Evolutionary conservation across 768 basidiomycete genomes (phyloP), one percentile per base, ranked within the genome.

Genomic region (Royoungia palumana): DNA sequence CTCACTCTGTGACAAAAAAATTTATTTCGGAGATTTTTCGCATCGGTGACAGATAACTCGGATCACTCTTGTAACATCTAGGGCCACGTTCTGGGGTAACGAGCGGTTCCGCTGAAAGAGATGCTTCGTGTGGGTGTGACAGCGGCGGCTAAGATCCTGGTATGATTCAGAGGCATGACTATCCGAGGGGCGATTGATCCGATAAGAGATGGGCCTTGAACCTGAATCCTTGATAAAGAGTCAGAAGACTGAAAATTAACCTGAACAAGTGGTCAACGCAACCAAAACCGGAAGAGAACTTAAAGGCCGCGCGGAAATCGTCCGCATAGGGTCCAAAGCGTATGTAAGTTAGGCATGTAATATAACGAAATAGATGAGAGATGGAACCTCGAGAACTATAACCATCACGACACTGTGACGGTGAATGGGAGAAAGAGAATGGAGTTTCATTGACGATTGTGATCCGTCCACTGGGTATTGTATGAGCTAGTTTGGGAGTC

Each of bases 41-140:
- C 35, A 44, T 21, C 36, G 14, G 32, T 32, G 32, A 42, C 35
- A 28, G 32, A 41, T 20, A 28, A 12, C 11, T 28, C 11, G 34
- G 30, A 38, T 47, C 55, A 41, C 41, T 39, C 46, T 35, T 25
- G 35, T 14, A 9, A n/a, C 16, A 38, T 39, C 39, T 12, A 17
- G 41, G n/a, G 30, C 51, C 64, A 65, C 64, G 64, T 65, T 66
- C 49, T 44, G 56, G 64, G 64, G 64, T 64, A 50, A 8, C 42
- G 49, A 45, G 41, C 64, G 55, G 62, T 22, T 37, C 62, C 62
- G 59, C 42, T 24, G 36, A 41, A 44, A 32, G 32, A 46, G 30
- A 36, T 12, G 32, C 21, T 44, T 32, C 12, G 37, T 39, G 36
- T 19, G n/a, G 30, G 32, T 21, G 21, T 19, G 11, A 20, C n/a